Evolutionary conservation across 148 eudicot genomes (phyloP).

Genomic region (Dianthus caryophyllus): DNA sequence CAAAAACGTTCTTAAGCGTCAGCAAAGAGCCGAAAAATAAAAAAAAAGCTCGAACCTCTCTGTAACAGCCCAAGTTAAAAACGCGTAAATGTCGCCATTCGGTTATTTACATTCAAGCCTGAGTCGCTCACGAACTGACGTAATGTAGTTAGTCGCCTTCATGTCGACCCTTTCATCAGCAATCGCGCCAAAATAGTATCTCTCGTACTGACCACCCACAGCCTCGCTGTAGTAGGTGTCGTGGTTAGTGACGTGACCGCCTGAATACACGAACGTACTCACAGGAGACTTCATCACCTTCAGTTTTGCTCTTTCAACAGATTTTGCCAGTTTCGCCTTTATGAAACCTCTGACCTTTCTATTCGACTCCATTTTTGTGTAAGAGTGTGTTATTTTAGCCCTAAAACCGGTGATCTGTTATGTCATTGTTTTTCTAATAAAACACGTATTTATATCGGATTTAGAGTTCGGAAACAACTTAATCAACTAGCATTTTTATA

Average conservation of each 20-base stretch:
- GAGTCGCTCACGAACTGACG: constrained; percentile 21
- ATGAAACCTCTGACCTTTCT: constrained; percentile 12
- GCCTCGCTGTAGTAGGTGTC: background rate
- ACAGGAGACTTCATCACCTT: constrained; percentile 1
- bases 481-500: background rate
- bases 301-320: constrained; percentile 5
- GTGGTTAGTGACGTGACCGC: background rate
- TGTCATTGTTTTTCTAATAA: background rate
- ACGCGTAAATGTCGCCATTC: too few relatives aligned
- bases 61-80: too few relatives aligned
- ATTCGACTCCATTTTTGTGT: constrained; percentile 12
- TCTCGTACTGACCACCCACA: constrained; percentile 7
- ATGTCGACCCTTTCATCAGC: constrained; percentile 27
- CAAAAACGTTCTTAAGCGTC: too few relatives aligned
- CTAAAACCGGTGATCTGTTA: background rate
- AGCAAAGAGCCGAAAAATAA: too few relatives aligned
- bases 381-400: background rate
- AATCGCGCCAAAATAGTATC: constrained; percentile 21
- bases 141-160: constrained; percentile 19
- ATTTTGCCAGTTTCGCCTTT: constrained; percentile 5
- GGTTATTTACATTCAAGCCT: constrained; percentile 18
- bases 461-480: background rate
- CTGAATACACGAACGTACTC: background rate
- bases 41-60: too few relatives aligned
- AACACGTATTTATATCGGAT: background rate